phyloP scores from a whole-genome alignment of 106 monocot genomes.

The Dioscorea dumetorum region DNA sequence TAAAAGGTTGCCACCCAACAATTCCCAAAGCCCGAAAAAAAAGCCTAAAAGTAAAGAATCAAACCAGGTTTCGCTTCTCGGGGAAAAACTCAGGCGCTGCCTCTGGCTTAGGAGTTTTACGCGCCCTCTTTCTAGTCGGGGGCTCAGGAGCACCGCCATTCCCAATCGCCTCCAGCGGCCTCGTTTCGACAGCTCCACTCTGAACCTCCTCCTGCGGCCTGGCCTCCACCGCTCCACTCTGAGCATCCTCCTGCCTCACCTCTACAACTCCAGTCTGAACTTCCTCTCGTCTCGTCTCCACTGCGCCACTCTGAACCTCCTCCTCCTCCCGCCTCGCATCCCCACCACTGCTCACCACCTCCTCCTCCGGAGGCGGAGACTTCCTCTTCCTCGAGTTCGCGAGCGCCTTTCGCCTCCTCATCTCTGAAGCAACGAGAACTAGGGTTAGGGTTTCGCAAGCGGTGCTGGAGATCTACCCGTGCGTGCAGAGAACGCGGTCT shows the following conservation, averaged over 20 bases:
- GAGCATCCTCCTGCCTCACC: not conserved
- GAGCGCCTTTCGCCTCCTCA: not conserved
- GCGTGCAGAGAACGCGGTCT: not conserved
- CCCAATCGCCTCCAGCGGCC: no score
- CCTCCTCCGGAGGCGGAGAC: not conserved
- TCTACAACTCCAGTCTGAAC: not conserved
- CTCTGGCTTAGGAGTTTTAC: constrained; percentile 14
- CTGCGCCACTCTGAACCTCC: constrained; percentile 16
- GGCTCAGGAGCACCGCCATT: no score
- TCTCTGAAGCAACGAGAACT: not conserved
- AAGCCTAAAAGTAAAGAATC: not conserved
- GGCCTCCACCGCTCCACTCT: constrained; percentile 8
- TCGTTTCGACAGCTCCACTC: constrained; percentile 5
- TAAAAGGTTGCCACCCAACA: not conserved
- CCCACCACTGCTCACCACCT: not conserved
- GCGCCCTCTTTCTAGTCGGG: constrained; percentile 10
- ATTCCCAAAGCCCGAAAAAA: not conserved
- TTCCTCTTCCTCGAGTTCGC: not conserved
- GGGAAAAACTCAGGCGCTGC: constrained; percentile 44
- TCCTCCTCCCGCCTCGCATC: not conserved
- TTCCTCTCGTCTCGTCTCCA: no score
- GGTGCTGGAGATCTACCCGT: not conserved
- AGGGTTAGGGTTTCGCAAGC: constrained; percentile 9
- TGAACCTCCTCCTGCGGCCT: constrained; percentile 12
- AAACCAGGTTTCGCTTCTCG: constrained; percentile 66